Evolutionary conservation across 495 filamentous ascomycete species (phyloP), one percentile per base, ranked within the genome.

Genomic region (Talaromyces borbonicus): DNA sequence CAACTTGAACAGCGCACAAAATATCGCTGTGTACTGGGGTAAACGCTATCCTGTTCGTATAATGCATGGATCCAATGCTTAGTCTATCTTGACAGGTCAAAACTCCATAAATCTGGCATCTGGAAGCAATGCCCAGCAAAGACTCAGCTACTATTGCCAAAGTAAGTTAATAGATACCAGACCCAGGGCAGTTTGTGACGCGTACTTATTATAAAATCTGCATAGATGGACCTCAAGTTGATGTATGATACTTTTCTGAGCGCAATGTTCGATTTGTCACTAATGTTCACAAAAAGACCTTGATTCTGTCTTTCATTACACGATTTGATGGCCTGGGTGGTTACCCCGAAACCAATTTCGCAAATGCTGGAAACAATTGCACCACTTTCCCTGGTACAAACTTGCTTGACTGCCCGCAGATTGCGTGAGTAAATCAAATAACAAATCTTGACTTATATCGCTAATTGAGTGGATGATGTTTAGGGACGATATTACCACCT

Each of bases 21-120:
- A 80, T 54, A 49, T 82, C 43, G 75, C 68, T 15, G 65, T 82
- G 7, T 84, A 84, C 54, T 84, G 80, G 80, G 80, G 67, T 78
- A 78, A 81, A n/a, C n/a, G n/a, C n/a, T n/a, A n/a, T n/a, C n/a
- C n/a, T n/a, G n/a, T n/a, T n/a, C n/a, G n/a, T n/a, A n/a, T n/a
- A n/a, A n/a, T n/a, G n/a, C n/a, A n/a, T n/a, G n/a, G n/a, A n/a
- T n/a, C n/a, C n/a, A n/a, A n/a, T n/a, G n/a, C n/a, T n/a, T n/a
- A n/a, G n/a, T 6, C 3, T 0, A 15, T 15, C 15, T 46, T 36
- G n/a, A 11, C 14, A 46, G 43, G 43, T 11, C 43, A 46, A 46
- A 46, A 46, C 30, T 46, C 43, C 30, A 46, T 46, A 22, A 32
- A 32, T 22, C 26, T 41, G 38, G 30, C 29, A 8, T 8, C 19